Percentiles rank a stretch among this genome's conserved stretches.
Conservation (phyloP, 2,329 filamentous ascomycete genomes). For the Aaosphaeria arxii region DNA sequence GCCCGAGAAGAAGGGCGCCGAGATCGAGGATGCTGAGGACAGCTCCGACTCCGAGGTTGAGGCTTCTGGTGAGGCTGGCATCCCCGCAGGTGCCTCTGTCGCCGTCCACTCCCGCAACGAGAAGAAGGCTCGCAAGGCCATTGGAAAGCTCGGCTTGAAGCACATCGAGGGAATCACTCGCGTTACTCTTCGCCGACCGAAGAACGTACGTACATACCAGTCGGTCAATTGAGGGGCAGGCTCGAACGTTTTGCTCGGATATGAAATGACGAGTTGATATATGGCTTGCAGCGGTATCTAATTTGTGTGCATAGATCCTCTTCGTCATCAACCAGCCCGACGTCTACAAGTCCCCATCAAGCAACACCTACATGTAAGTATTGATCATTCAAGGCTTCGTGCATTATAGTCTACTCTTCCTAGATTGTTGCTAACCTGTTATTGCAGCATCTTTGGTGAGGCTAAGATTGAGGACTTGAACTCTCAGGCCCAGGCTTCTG, state of each 20-base stretch:
- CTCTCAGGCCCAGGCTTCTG: slow-evolving; percentile 93
- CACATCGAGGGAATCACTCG: slow-evolving; percentile 96
- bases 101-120: slow-evolving; percentile 98
- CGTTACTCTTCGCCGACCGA: slow-evolving; percentile 95
- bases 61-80: slow-evolving; percentile 61
- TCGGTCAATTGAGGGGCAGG: background rate
- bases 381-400: slow-evolving; percentile 1
- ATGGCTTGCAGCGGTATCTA: too few relatives aligned
- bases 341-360: slow-evolving; percentile 98
- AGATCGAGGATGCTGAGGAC: slow-evolving; percentile 70
- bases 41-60: slow-evolving; percentile 76
- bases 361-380: slow-evolving; percentile 99
- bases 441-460: slow-evolving; percentile 89
- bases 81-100: slow-evolving; percentile 81
- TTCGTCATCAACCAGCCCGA: slow-evolving; percentile 99
- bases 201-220: slow-evolving; percentile 74
- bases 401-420: slow-evolving; percentile 13
- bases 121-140: slow-evolving; percentile 99
- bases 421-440: slow-evolving; percentile 1
- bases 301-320: slow-evolving; percentile 65
- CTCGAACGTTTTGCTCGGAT: background rate
- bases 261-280: too few relatives aligned
- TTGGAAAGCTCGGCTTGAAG: slow-evolving; percentile 96
- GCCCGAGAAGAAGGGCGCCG: slow-evolving; percentile 72
- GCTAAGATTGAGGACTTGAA: slow-evolving; percentile 99